Base-by-base conservation (phyloP, 768 basidiomycete species). In the Hemileccinum impolitum region DNA sequence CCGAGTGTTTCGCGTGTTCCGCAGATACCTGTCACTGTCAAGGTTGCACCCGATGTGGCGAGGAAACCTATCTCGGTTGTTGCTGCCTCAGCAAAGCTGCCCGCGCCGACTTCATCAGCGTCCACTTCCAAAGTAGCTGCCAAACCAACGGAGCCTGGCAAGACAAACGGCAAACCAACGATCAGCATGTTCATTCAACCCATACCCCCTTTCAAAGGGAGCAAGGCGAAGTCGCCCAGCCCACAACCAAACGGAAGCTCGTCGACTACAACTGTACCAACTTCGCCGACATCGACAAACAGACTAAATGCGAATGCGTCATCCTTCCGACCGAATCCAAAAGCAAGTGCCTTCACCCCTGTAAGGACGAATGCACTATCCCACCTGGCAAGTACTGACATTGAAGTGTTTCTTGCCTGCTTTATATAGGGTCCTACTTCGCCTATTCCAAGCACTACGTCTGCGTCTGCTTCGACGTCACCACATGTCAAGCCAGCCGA, bases 181-280 rank as follows among this genome's bases (percentile, higher is more conserved):
- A 78, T 84, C 55, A 73, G 56, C 45, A 94, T 95, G 91, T 72
- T 80, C 61, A 94, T 98, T 51, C 89, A 90, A 58, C 59, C 84
- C 28, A 98, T 98, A 56, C 95, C 94, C 11, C 86, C 95, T 10
- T 97, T 93, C 78, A 86, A 83, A 62, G 87, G 91, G 48, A 68
- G 53, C 42, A 82, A 81, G 55, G 17, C 65, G 38, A 67, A 67
- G 35, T 62, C 68, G 11, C 57, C 68, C 9, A 62, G 60, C 30
- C 55, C 66, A 42, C 66, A 67, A 32, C 34, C 63, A 17, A 59
- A 64, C 26, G 60, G 70, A 48, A 60, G 68, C 39, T 57, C 70
- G 1, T 51, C 73, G 17, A 59, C 69, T 38, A 50, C 67, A 26
- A 64, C 70, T 43, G 63, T 70, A 1, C 73, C 76, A 31, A 67